A percentile compares a stretch with the other conserved stretches of the same genome.
Evolutionary conservation across 2,329 filamentous ascomycete genomes (phyloP).

Genomic region (Blastomyces gilchristii): DNA sequence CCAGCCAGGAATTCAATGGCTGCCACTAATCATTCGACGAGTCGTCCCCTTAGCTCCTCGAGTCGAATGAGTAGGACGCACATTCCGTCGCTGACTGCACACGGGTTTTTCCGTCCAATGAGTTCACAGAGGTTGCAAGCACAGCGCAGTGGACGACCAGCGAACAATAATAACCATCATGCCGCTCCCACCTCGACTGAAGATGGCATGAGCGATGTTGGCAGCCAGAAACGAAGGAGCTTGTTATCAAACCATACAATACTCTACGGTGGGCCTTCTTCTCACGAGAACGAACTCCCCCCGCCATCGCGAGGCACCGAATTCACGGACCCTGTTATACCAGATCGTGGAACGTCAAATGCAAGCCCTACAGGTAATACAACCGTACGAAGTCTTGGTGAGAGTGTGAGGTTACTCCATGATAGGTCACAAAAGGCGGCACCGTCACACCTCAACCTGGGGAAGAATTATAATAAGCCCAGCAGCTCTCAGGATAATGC

Average conservation of each 20-base stretch:
- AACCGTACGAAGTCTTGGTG: conserved; percentile 55
- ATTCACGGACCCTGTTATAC: conserved; percentile 62
- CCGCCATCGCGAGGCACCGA: conserved; percentile 71
- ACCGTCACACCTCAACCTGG: conserved; percentile 46
- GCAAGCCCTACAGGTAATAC: conserved; percentile 57
- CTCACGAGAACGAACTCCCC: conserved; percentile 40
- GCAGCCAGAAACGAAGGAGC: conserved; percentile 48
- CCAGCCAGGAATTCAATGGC: conserved; percentile 29
- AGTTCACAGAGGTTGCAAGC: conserved; percentile 90
- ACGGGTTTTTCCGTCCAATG: conserved; percentile 93
- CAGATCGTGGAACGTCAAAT: conserved; percentile 61
- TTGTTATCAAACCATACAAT: conserved; percentile 45
- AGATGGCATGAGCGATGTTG: conserved; percentile 38
- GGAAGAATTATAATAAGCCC: conserved; percentile 50
- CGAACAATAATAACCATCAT: conserved; percentile 19
- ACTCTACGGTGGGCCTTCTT: conserved; percentile 30
- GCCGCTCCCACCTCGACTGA: conserved; percentile 27
- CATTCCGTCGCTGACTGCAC: conserved; percentile 76
- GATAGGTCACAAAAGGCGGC: conserved; percentile 35
- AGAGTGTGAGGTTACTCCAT: conserved; percentile 70
- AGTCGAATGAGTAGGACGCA: conserved; percentile 72
- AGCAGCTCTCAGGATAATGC: conserved; percentile 47
- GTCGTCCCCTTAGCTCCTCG: conserved; percentile 45
- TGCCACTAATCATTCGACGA: conserved; percentile 29
- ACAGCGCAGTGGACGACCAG: conserved; percentile 57